Conservation (phyloP, 352 stramenopile genomes). For the Globisporangium acanthophoron region DNA sequence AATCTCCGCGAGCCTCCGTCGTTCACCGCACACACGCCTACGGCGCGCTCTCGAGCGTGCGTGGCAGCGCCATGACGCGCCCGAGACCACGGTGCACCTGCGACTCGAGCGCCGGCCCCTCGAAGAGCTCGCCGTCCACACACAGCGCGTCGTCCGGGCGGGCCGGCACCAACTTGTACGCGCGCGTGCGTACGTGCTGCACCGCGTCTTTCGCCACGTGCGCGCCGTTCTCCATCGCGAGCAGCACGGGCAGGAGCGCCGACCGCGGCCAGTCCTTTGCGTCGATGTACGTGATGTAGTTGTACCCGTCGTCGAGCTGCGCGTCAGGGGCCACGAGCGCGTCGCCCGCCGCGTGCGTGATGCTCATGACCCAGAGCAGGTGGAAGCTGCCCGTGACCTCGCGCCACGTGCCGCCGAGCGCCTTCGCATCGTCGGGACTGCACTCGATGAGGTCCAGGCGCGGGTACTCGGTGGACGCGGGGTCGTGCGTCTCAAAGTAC, state of each 20-base stretch:
- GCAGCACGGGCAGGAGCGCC: slow-evolving; percentile 35
- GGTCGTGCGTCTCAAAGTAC: slow-evolving; percentile 38
- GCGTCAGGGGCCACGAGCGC: slow-evolving; percentile 40
- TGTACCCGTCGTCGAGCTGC: slow-evolving; percentile 52
- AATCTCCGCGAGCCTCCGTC: too few species aligned
- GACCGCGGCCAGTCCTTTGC: slow-evolving; percentile 25
- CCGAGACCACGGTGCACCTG: slow-evolving; percentile 58
- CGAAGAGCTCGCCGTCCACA: slow-evolving; percentile 53
- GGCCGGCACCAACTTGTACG: slow-evolving; percentile 42
- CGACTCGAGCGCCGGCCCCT: slow-evolving; percentile 35
- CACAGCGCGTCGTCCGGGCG: slow-evolving; percentile 41
- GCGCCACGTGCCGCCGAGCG: slow-evolving; percentile 28
- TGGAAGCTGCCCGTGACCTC: slow-evolving; percentile 45
- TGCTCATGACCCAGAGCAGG: slow-evolving; percentile 64
- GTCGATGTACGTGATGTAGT: slow-evolving; percentile 52
- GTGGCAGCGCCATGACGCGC: slow-evolving; percentile 34
- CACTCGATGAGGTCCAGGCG: slow-evolving; percentile 39
- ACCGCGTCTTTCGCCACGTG: slow-evolving; percentile 40
- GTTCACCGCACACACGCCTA: not conserved
- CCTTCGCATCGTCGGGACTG: slow-evolving; percentile 3
- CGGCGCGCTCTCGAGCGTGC: not conserved
- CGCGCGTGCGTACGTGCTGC: slow-evolving; percentile 46
- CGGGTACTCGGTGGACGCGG: slow-evolving; percentile 23
- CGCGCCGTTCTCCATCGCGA: slow-evolving; percentile 42
- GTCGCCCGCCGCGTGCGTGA: slow-evolving; percentile 47